Evolutionary conservation across 2,329 filamentous ascomycete genomes (phyloP), one percentile per base, ranked within the genome.

Genomic region (Verruconis gallopava): DNA sequence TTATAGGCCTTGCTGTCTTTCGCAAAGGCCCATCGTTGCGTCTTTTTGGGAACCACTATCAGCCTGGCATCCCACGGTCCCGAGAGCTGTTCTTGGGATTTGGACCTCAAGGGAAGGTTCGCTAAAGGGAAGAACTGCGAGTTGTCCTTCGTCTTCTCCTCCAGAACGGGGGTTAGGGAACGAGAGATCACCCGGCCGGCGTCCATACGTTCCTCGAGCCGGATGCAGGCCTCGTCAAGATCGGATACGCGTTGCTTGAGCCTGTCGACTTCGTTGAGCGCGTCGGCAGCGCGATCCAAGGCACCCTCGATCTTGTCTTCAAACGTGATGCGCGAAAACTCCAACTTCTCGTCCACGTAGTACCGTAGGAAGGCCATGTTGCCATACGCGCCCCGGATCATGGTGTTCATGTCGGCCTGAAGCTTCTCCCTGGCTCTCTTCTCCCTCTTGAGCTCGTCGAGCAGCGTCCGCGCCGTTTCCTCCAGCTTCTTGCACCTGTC

Each of bases 1-100:
- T 47, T 50, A 48, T 61, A 60, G 37, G 53, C 59, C n/a, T 46
- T 55, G 47, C 57, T 61, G 30, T 62, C 59, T 19, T 55, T 54
- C 14, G 60, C 58, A 42, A 54, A 63, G 3, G 59, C 60, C 36
- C 56, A 62, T 34, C 46, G 55, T 33, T 61, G 59, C 4, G 52
- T 47, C 39, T 57, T 61, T 21, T 55, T 56, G 5, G 54, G 60
- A 14, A 63, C 54, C 32, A 63, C 56, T 38, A 62, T 55, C 32
- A 61, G 56, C 21, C 57, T 54, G 13, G 56, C 54, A 32, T 45
- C 56, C 60, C 60, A 63, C 1, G 58, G 52, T 19, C 56, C 46
- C 2, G 57, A 50, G 32, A 57, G 58, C 14, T 40, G 42, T 36
- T 39, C 28, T 18, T 45, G 20, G 21, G 60, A 57, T 42, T 60